Percentiles rank a stretch among this genome's conserved stretches.
phyloP scores from a whole-genome alignment of 495 filamentous ascomycete species.

The Rusavskia elegans region DNA sequence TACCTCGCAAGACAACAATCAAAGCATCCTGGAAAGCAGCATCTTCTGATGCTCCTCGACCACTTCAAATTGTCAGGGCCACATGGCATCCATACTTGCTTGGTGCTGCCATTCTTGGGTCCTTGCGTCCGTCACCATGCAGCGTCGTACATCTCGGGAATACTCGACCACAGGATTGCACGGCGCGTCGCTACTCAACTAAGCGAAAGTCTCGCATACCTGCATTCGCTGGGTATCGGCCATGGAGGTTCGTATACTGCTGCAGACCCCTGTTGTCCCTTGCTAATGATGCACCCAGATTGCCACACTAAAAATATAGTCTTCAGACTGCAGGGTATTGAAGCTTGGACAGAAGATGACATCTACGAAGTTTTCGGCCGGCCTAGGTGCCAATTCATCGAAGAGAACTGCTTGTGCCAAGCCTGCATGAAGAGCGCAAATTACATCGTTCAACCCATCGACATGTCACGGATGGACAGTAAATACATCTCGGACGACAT shows the following conservation, averaged over 20 bases:
- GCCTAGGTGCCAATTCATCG: neutral
- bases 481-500: neutral
- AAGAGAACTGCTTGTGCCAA: neutral
- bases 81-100: constrained; percentile 31
- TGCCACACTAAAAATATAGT: neutral
- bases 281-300: neutral
- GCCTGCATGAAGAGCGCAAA: neutral
- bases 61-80: constrained; percentile 27
- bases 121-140: constrained; percentile 2
- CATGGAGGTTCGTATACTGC: neutral
- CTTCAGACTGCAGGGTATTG: neutral
- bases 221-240: neutral
- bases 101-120: constrained; percentile 33
- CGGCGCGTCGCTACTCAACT: neutral
- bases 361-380: neutral
- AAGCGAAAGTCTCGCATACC: neutral
- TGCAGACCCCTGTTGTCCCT: too few species aligned
- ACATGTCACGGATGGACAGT: neutral
- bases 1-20: too few species aligned
- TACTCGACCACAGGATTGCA: neutral
- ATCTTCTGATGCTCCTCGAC: constrained; percentile 24
- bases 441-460: neutral
- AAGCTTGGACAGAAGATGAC: neutral
- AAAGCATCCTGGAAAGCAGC: constrained; percentile 14
- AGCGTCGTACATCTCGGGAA: too few species aligned